A percentile compares a stretch with the other conserved stretches of the same genome.
These are phyloP conservation scores for Penicillium corylophilum DNA, from an alignment of 2,329 filamentous ascomycete species.

Conservation along the genomic window DNA sequence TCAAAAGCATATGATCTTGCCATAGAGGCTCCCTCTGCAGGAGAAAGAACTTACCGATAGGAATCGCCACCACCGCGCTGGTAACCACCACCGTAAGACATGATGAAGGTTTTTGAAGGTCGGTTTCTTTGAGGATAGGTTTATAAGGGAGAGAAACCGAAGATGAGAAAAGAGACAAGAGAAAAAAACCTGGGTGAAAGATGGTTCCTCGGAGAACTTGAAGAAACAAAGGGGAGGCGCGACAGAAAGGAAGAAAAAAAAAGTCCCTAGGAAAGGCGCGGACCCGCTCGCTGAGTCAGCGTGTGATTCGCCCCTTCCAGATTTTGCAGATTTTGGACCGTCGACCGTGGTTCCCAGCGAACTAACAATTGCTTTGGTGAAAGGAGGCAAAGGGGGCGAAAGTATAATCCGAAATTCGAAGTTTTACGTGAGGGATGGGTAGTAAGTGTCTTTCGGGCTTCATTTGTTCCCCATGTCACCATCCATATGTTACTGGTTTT, in stretches of 20 bases:
- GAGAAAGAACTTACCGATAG: slow-evolving; percentile 41
- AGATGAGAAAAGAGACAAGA: neutral
- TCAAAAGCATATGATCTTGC: neutral
- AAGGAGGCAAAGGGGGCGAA: neutral
- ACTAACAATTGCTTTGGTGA: neutral
- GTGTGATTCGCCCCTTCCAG: neutral
- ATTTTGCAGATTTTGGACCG: neutral
- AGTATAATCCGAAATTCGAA: neutral
- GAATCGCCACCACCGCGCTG: slow-evolving; percentile 59
- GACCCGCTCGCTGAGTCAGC: neutral
- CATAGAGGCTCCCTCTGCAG: neutral
- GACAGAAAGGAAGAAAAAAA: slow-evolving; percentile 24
- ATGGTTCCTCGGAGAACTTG: slow-evolving; percentile 20
- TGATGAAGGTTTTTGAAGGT: slow-evolving; percentile 42
- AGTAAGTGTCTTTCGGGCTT: neutral
- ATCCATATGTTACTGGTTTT: neutral
- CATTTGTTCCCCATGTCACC: neutral
- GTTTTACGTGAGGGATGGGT: too few relatives aligned
- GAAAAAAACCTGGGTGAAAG: slow-evolving; percentile 14
- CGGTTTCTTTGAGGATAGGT: slow-evolving; percentile 10
- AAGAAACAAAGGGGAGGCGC: slow-evolving; percentile 25
- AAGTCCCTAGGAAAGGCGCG: slow-evolving; percentile 11
- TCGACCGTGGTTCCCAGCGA: neutral
- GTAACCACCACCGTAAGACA: slow-evolving; percentile 64
- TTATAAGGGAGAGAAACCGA: neutral